Evolutionary conservation across 2,329 filamentous ascomycete species (phyloP).

Genomic region (Colletotrichum viniferum): DNA sequence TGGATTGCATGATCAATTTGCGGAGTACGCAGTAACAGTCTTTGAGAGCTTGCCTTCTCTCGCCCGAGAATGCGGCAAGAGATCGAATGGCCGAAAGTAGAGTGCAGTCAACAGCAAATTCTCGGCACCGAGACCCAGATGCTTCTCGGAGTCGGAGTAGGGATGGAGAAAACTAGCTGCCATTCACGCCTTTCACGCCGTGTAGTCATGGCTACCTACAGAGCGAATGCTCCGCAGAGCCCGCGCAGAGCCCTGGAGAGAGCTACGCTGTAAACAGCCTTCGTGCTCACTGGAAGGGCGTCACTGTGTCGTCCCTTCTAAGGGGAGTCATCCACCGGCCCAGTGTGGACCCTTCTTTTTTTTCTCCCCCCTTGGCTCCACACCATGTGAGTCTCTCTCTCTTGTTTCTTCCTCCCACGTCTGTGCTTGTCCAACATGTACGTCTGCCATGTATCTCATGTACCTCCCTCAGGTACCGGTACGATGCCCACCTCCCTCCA

Average conservation of each 20-base stretch:
- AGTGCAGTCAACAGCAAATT: not conserved
- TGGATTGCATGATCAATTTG: not conserved
- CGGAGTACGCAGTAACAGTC: not conserved
- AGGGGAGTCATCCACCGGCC: not conserved
- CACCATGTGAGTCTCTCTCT: not conserved
- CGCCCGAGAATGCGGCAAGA: not conserved
- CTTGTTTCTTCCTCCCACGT: not conserved
- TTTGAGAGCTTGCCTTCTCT: not conserved
- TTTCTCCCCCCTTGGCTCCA: not conserved
- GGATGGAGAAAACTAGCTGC: not conserved
- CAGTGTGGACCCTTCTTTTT: not conserved
- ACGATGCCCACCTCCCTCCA: constrained; percentile 13
- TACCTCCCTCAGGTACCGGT: constrained; percentile 20
- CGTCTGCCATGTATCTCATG: not conserved
- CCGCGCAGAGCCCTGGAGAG: not conserved
- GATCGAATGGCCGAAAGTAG: not conserved
- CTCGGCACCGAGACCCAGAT: not conserved
- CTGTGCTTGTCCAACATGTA: not conserved
- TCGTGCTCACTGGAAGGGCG: constrained; percentile 10
- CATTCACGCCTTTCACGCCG: constrained; percentile 11
- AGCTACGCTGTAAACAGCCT: not conserved
- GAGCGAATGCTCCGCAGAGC: not conserved
- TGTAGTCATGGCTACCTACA: not conserved
- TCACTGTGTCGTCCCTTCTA: not conserved
- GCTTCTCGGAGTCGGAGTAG: not conserved